phyloP scores from a whole-genome alignment of 2,329 filamentous ascomycete genomes.

The Aspergillus novofumigatus region DNA sequence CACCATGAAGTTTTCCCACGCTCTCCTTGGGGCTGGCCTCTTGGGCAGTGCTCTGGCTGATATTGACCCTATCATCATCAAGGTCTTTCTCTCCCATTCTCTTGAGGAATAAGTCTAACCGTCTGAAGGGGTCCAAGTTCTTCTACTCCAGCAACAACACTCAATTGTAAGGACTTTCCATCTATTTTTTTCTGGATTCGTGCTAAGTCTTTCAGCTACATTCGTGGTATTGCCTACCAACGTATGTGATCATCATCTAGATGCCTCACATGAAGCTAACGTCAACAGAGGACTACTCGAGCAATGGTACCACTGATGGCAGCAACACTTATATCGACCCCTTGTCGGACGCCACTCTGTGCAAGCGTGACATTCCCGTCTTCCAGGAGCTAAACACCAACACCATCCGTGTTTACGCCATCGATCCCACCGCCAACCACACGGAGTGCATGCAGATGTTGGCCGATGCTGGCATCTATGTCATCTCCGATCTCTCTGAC shows the following conservation, averaged over 20 bases:
- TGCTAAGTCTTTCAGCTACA: conserved; percentile 46
- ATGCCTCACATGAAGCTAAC: background rate
- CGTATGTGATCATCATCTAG: conserved; percentile 18
- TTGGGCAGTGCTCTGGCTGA: conserved; percentile 26
- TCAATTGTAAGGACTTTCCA: conserved; percentile 47
- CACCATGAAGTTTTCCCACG: conserved; percentile 7
- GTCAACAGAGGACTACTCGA: conserved; percentile 51
- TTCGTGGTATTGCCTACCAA: conserved; percentile 92
- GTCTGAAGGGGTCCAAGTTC: conserved; percentile 64
- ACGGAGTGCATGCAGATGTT: conserved; percentile 76
- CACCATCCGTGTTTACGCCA: conserved; percentile 86
- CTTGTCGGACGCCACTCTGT: conserved; percentile 64
- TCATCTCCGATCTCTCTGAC: conserved; percentile 82
- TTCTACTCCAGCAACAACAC: conserved; percentile 76
- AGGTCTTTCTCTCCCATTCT: conserved; percentile 27
- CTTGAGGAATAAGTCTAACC: background rate
- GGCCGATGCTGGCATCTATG: conserved; percentile 81
- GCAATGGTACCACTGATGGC: conserved; percentile 24
- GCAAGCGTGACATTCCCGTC: conserved; percentile 78
- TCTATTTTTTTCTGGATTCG: background rate
- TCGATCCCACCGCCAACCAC: conserved; percentile 76
- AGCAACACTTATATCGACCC: conserved; percentile 71
- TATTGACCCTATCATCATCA: conserved; percentile 56
- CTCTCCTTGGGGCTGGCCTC: conserved; percentile 6
- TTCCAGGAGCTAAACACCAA: conserved; percentile 78